Percentiles rank a stretch among this genome's conserved stretches.
Evolutionary conservation across 169 alveolate species (phyloP).

Genomic region (Cystoisospora suis): DNA sequence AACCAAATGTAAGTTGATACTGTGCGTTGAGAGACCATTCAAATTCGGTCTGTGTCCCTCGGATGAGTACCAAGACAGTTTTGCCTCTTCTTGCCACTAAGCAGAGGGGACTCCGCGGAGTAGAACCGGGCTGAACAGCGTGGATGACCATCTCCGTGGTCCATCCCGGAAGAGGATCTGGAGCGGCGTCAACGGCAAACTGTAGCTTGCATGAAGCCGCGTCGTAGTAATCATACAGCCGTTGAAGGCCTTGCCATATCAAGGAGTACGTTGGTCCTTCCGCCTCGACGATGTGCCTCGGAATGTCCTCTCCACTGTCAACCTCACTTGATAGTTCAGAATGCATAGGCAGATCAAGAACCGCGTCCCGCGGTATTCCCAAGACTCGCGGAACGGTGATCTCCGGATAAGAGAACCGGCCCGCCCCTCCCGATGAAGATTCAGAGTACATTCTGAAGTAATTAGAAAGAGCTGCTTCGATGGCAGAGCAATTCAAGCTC

Average conservation of each 20-base stretch:
- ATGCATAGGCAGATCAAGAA: too few relatives aligned
- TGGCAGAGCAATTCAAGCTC: neutral
- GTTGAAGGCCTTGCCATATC: constrained; percentile 56
- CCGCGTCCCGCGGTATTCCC: too few relatives aligned
- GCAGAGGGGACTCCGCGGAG: constrained; percentile 41
- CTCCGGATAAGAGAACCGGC: too few relatives aligned
- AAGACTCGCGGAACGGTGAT: too few relatives aligned
- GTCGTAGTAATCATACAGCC: constrained; percentile 52
- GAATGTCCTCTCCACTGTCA: too few relatives aligned
- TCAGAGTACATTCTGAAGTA: too few relatives aligned
- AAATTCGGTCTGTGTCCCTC: constrained; percentile 59
- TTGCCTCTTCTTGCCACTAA: constrained; percentile 46
- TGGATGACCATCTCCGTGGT: constrained; percentile 54
- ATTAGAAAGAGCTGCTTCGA: neutral
- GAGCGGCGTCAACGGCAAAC: neutral
- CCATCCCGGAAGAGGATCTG: constrained; percentile 59
- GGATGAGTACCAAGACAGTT: constrained; percentile 44
- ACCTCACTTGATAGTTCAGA: too few relatives aligned
- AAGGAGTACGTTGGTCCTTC: constrained; percentile 61
- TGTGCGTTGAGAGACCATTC: constrained; percentile 60
- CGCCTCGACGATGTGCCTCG: neutral
- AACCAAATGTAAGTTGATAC: constrained; percentile 41
- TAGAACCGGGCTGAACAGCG: constrained; percentile 54
- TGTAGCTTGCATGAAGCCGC: constrained; percentile 40
- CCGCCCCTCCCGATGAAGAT: too few relatives aligned